Evolutionary conservation across 2,329 filamentous ascomycete genomes (phyloP).

Genomic region (Neodidymelliopsis sp.): DNA sequence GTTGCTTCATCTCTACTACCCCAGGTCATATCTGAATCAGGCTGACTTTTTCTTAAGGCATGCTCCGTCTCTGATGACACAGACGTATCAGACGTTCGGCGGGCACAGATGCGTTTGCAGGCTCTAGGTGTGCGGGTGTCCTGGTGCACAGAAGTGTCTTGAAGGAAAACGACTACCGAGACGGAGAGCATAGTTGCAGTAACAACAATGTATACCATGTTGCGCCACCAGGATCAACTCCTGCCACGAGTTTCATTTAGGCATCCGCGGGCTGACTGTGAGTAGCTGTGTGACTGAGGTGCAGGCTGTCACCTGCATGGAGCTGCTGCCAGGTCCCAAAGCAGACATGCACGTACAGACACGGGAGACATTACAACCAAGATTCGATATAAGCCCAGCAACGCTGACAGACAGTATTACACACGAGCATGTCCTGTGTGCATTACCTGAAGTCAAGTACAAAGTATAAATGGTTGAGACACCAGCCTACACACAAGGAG

Average conservation of each 20-base stretch:
- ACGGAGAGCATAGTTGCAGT: too few relatives aligned
- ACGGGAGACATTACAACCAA: background rate
- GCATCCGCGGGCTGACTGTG: too few relatives aligned
- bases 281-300: too few relatives aligned
- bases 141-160: conserved; percentile 29
- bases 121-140: conserved; percentile 25
- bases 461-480: background rate
- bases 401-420: background rate
- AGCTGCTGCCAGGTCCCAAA: background rate
- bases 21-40: background rate
- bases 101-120: conserved; percentile 19
- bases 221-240: too few relatives aligned
- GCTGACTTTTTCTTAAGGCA: conserved; percentile 16
- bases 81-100: conserved; percentile 12
- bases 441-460: background rate
- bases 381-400: background rate
- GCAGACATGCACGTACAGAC: background rate
- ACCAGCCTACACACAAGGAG: background rate
- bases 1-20: background rate
- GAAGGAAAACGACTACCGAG: too few relatives aligned
- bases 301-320: background rate
- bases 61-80: background rate
- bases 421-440: background rate
- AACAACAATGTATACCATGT: too few relatives aligned
- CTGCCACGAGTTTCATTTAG: too few relatives aligned